Evolutionary conservation across 208 protist species (phyloP).

Genomic region (Crithidia thermophila): DNA sequence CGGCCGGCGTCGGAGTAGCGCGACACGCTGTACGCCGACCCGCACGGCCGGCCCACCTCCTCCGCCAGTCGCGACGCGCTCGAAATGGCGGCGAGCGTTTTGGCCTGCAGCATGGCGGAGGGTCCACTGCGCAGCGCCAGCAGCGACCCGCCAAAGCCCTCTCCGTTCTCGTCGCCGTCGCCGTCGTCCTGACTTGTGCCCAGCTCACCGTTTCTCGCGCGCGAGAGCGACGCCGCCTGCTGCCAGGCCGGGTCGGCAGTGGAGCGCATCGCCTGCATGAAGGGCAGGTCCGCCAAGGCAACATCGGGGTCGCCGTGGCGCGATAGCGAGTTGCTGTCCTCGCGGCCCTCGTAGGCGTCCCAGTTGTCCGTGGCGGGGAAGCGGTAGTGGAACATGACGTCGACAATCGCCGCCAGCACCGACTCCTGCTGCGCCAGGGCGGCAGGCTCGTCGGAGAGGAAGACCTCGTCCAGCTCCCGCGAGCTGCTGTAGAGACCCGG

Average conservation of each 20-base stretch:
- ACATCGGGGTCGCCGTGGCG: constrained; percentile 11
- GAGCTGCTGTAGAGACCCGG: constrained; percentile 76
- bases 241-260: neutral
- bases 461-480: constrained; percentile 69
- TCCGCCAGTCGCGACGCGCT: constrained; percentile 35
- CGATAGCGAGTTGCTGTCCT: neutral
- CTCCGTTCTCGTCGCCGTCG: neutral
- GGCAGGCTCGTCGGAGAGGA: constrained; percentile 48
- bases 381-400: constrained; percentile 64
- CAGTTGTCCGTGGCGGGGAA: constrained; percentile 16
- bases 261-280: constrained; percentile 33
- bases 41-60: constrained; percentile 27
- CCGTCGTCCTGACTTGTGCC: neutral
- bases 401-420: constrained; percentile 56
- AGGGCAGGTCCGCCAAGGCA: constrained; percentile 29
- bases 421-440: constrained; percentile 44
- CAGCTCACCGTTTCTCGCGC: neutral
- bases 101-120: constrained; percentile 32
- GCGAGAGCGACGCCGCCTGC: neutral
- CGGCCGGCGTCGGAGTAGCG: constrained; percentile 15
- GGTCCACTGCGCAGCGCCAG: constrained; percentile 28
- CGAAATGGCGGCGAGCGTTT: constrained; percentile 28
- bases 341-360: neutral
- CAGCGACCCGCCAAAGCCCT: constrained; percentile 16
- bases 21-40: constrained; percentile 32